Percentiles rank a stretch among this genome's conserved stretches.
Evolutionary conservation across 2,329 filamentous ascomycete genomes (phyloP).

Genomic region (Exophiala calicioides): DNA sequence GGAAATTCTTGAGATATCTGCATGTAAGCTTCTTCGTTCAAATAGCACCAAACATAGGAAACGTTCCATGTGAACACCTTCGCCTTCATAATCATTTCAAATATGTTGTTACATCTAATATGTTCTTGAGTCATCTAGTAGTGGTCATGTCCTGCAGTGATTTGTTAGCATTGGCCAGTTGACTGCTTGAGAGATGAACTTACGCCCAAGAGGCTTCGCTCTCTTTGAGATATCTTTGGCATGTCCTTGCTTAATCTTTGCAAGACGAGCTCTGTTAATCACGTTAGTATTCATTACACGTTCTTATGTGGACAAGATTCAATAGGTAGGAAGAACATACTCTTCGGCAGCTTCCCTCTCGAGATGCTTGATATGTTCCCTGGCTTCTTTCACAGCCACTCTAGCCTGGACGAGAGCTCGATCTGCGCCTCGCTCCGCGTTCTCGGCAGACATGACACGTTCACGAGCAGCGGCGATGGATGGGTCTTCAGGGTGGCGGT

Average conservation of each 20-base stretch:
- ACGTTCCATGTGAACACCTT: too few relatives aligned
- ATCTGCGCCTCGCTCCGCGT: constrained; percentile 66
- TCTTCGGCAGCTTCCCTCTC: constrained; percentile 68
- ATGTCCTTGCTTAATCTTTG: constrained; percentile 68
- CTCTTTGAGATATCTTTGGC: constrained; percentile 67
- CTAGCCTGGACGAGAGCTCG: constrained; percentile 61
- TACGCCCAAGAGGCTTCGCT: constrained; percentile 69
- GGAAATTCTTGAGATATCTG: too few relatives aligned
- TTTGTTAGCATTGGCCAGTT: background rate
- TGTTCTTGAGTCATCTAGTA: constrained; percentile 13
- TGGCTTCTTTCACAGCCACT: constrained; percentile 61
- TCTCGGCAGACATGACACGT: constrained; percentile 63
- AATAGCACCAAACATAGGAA: too few relatives aligned
- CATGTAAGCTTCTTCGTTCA: too few relatives aligned
- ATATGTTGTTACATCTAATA: too few relatives aligned
- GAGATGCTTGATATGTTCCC: constrained; percentile 62
- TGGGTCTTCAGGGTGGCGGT: constrained; percentile 57
- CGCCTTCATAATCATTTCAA: too few relatives aligned
- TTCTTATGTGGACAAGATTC: background rate
- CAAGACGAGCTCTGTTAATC: constrained; percentile 51
- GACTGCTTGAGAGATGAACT: constrained; percentile 38
- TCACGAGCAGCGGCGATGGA: constrained; percentile 63
- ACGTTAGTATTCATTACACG: constrained; percentile 8
- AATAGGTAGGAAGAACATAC: too few relatives aligned
- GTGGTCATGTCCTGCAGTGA: constrained; percentile 10